These are phyloP conservation scores for Sphaceloma murrayae DNA, from an alignment of 2,329 filamentous ascomycete species.

Conservation along the genomic window DNA sequence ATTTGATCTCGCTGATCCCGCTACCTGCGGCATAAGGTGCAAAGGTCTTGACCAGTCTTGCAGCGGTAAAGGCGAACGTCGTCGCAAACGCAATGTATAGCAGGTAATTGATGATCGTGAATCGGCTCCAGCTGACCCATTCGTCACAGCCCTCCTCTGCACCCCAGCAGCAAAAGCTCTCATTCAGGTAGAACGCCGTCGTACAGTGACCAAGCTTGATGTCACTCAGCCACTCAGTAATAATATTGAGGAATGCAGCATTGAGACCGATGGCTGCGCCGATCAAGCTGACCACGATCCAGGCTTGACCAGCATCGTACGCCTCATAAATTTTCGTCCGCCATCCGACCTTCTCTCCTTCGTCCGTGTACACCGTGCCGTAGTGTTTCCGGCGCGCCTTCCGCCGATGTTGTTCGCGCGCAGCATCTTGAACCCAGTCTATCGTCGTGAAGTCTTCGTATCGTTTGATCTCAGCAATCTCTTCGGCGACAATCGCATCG, in stretches of 20 bases:
- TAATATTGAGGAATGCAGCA: slow-evolving; percentile 84
- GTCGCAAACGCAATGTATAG: slow-evolving; percentile 74
- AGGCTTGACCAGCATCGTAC: slow-evolving; percentile 93
- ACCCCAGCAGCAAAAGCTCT: slow-evolving; percentile 97
- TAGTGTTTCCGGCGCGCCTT: slow-evolving; percentile 56
- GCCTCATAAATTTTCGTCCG: slow-evolving; percentile 70
- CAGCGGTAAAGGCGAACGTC: slow-evolving; percentile 71
- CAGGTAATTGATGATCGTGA: slow-evolving; percentile 71
- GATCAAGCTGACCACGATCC: slow-evolving; percentile 94
- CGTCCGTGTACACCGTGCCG: slow-evolving; percentile 10
- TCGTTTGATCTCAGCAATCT: slow-evolving; percentile 94
- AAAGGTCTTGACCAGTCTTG: slow-evolving; percentile 77
- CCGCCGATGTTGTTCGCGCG: slow-evolving; percentile 75
- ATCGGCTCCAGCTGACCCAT: slow-evolving; percentile 81
- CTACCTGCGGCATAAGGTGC: slow-evolving; percentile 94
- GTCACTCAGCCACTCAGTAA: slow-evolving; percentile 94
- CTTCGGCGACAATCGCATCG: slow-evolving; percentile 72
- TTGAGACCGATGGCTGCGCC: slow-evolving; percentile 88
- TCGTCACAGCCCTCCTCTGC: slow-evolving; percentile 79
- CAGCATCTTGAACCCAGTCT: slow-evolving; percentile 98
- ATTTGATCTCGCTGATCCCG: slow-evolving; percentile 98
- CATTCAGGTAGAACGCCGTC: slow-evolving; percentile 93
- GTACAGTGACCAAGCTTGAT: slow-evolving; percentile 94
- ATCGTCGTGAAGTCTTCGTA: slow-evolving; percentile 98
- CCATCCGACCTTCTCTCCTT: slow-evolving; percentile 63